These are phyloP conservation scores for Lantana camara DNA, from an alignment of 257 asterid species.

Conservation along the genomic window DNA sequence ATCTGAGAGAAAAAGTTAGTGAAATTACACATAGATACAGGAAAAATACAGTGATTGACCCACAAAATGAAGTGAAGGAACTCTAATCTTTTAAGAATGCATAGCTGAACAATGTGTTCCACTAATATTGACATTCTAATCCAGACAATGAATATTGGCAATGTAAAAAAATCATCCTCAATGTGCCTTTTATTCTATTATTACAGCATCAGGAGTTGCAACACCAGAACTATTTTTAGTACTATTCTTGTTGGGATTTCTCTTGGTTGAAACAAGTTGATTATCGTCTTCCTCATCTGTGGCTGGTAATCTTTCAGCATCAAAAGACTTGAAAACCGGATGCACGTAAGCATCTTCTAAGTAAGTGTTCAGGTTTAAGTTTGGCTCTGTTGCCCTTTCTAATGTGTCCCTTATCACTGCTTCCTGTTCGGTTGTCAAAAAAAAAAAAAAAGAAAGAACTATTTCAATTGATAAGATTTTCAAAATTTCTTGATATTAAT, in stretches of 20 bases:
- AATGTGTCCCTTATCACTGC: constrained; percentile 74
- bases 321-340: constrained; percentile 57
- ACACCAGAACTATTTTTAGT: constrained; percentile 36
- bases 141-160: constrained; percentile 8
- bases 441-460: background rate
- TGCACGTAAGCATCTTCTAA: constrained; percentile 61
- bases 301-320: constrained; percentile 31
- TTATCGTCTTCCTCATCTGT: constrained; percentile 56
- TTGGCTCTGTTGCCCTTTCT: constrained; percentile 72
- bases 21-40: no score
- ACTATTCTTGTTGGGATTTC: constrained; percentile 47
- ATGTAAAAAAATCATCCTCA: background rate
- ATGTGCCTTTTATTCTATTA: constrained; percentile 17
- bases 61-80: background rate
- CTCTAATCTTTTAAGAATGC: constrained; percentile 5
- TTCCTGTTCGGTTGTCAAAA: constrained; percentile 46
- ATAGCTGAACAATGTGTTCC: background rate
- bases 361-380: constrained; percentile 57
- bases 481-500: background rate
- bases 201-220: constrained; percentile 32
- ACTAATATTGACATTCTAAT: constrained; percentile 32
- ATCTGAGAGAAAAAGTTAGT: no score
- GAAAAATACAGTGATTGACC: no score
- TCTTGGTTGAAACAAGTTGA: constrained; percentile 61
- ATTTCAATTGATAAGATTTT: background rate